These are phyloP conservation scores for Fusarium albidum DNA, from an alignment of 2,329 filamentous ascomycete genomes.

Conservation along the genomic window DNA sequence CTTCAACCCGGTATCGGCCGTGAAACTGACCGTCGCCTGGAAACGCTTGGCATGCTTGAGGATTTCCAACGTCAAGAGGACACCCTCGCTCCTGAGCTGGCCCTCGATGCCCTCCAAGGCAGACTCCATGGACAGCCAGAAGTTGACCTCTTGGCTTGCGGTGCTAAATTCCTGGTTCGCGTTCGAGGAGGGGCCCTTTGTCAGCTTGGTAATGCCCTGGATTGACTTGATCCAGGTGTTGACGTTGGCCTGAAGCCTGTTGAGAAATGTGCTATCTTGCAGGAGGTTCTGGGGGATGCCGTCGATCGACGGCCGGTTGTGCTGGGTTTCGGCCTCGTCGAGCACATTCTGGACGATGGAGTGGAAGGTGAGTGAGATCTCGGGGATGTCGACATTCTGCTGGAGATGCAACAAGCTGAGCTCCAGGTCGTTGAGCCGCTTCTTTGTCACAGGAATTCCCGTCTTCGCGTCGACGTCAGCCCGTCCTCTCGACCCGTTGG, in stretches of 20 bases:
- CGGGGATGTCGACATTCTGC: slow-evolving; percentile 97
- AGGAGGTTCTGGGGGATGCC: slow-evolving; percentile 79
- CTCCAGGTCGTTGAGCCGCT: slow-evolving; percentile 94
- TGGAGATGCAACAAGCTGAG: slow-evolving; percentile 90
- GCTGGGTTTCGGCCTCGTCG: slow-evolving; percentile 75
- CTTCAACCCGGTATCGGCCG: slow-evolving; percentile 93
- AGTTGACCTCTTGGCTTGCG: slow-evolving; percentile 97
- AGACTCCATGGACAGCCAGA: slow-evolving; percentile 97
- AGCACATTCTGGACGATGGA: slow-evolving; percentile 87
- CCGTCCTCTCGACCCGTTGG: slow-evolving; percentile 72
- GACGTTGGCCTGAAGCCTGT: slow-evolving; percentile 90
- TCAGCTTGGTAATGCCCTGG: slow-evolving; percentile 93
- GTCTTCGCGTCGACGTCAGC: slow-evolving; percentile 91
- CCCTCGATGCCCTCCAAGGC: slow-evolving; percentile 90
- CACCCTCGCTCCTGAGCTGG: slow-evolving; percentile 88
- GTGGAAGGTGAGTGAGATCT: slow-evolving; percentile 86
- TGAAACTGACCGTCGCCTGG: slow-evolving; percentile 96
- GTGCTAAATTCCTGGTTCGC: slow-evolving; percentile 66
- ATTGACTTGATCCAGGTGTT: slow-evolving; percentile 99
- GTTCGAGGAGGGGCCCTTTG: slow-evolving; percentile 77
- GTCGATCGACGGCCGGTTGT: slow-evolving; percentile 77
- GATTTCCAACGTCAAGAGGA: slow-evolving; percentile 90
- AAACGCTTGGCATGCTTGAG: slow-evolving; percentile 97
- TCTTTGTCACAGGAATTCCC: slow-evolving; percentile 96
- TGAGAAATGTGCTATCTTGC: slow-evolving; percentile 90